A percentile compares a stretch with the other conserved stretches of the same genome.
Conservation (phyloP, 257 asterid genomes). For the Osmanthus fragrans region DNA sequence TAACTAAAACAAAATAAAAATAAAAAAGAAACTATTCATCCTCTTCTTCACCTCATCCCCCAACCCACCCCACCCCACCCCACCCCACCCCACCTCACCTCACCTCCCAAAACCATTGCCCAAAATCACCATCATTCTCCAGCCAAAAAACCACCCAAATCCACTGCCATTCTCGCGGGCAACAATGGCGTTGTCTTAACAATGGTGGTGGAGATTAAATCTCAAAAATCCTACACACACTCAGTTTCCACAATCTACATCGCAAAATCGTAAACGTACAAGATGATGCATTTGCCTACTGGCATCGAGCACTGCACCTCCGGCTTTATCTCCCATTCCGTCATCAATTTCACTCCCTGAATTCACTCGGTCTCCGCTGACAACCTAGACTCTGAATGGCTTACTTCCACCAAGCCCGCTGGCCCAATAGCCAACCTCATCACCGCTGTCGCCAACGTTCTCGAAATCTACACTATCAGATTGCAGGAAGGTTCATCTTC, state of each 20-base stretch:
- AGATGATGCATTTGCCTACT: constrained; percentile 86
- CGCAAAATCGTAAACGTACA: constrained; percentile 14
- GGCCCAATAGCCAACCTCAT: constrained; percentile 83
- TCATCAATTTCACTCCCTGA: constrained; percentile 54
- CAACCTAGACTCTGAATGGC: constrained; percentile 76
- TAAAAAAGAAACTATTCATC: no score
- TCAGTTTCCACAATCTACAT: background rate
- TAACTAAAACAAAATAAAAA: no score
- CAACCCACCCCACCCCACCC: no score
- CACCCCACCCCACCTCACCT: no score
- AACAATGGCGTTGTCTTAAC: no score
- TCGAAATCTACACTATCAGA: constrained; percentile 75
- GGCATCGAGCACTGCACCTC: constrained; percentile 88
- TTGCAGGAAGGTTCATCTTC: constrained; percentile 56
- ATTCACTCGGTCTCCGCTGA: constrained; percentile 51
- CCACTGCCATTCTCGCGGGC: no score
- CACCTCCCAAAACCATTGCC: no score
- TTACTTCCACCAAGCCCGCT: constrained; percentile 50
- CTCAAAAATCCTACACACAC: no score
- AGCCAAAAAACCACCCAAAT: no score
- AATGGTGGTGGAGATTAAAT: no score
- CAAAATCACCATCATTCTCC: no score
- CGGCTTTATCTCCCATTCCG: constrained; percentile 79
- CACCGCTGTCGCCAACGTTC: constrained; percentile 74
- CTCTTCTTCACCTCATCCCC: no score